A percentile compares a stretch with the other conserved stretches of the same genome.
These are phyloP conservation scores for thale cress (Arabidopsis thaliana) DNA, from an alignment of 345 rosid species.

Conservation along the genomic window TAIR10.1 NC_003076.8:3333501-3334000, in stretches of 20 bases:
- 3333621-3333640: conserved; percentile 74
- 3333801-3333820: conserved; percentile 26
- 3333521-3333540: conserved; percentile 76
- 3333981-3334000: conserved; percentile 24
- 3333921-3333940: conserved; percentile 37
- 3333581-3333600: conserved; percentile 84
- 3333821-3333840: conserved; percentile 11
- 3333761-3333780: conserved; percentile 48
- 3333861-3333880: conserved; percentile 33
- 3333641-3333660: conserved; percentile 78
- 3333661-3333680: conserved; percentile 86
- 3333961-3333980: conserved; percentile 47
- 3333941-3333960: conserved; percentile 44
- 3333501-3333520: conserved; percentile 79
- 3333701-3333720: conserved; percentile 79
- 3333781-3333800: conserved; percentile 46
- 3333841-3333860: conserved; percentile 28
- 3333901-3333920: conserved; percentile 43
- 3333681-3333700: conserved; percentile 67
- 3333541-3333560: conserved; percentile 88
- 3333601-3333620: conserved; percentile 78
- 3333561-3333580: conserved; percentile 76
- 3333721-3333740: conserved; percentile 79
- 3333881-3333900: conserved; percentile 16
- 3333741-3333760: conserved; percentile 77